Evolutionary conservation across 495 filamentous ascomycete species (phyloP), one percentile per base, ranked within the genome.

Genomic region (Xeromyces bisporus): DNA sequence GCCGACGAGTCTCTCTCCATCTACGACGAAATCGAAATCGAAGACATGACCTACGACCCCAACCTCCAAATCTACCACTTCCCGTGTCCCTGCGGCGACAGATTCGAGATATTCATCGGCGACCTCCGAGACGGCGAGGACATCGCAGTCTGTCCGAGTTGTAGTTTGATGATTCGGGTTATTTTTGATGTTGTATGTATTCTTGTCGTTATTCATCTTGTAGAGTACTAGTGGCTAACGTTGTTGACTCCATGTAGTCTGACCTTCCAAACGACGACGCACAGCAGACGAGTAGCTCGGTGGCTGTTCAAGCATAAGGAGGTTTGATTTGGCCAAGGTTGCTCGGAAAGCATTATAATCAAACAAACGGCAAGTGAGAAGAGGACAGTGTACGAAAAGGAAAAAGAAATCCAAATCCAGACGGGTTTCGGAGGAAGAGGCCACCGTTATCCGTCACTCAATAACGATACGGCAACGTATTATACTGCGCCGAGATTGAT

Each of bases 11-110:
- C 65, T 28, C 49, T 73, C 26, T 71, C 77, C 34, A 78, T 93
- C 46, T 97, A 97, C 64, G 89, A 97, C 55, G 87, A 97, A 56
- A 84, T 97, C 59, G 89, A 97, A 51, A 94, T 97, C 67, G 89
- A 97, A 53, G 89, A 97, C 52, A 92, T 96, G 80, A 89, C 82
- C 48, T 97, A 72, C 54, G 84, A 97, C 53, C 56, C 74, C 15
- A 66, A 65, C 2, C 63, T 82, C 13, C 74, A 91, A 53, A 73
- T 92, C 45, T 97, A 93, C 57, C 80, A 85, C 52, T 93, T 84
- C 53, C 89, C 89, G 10, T 97, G 89, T 50, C 89, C 89, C 0
- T 97, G 89, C 53, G 89, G 89, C 53, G 89, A 97, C 59, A 76
- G 83, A 21, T 97, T 97, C 60, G 80, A 94, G 60, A 96, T 97